These are phyloP conservation scores for Penicillium palitans DNA, from an alignment of 2,329 filamentous ascomycete genomes.

Conservation along the genomic window DNA sequence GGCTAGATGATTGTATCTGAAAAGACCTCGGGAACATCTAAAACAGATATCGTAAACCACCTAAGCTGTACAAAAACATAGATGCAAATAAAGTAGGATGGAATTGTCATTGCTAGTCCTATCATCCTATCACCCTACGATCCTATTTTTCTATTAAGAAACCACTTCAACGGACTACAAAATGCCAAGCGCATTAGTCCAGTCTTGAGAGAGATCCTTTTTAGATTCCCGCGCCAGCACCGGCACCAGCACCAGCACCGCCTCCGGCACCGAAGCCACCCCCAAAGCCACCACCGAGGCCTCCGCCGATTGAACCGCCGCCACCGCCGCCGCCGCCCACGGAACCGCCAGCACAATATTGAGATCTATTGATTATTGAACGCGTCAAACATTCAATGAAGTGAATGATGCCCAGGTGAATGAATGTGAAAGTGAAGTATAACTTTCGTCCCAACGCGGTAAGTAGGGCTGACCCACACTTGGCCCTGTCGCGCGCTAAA, in stretches of 20 bases:
- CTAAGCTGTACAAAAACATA: background rate
- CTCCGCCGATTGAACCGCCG: conserved; percentile 4
- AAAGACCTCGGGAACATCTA: too few relatives aligned
- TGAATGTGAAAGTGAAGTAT: background rate
- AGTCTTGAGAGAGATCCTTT: background rate
- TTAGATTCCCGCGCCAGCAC: background rate
- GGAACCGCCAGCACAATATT: background rate
- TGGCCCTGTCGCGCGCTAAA: conserved; percentile 26
- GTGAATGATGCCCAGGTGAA: background rate
- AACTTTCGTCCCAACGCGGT: conserved; percentile 21
- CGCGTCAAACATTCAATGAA: background rate
- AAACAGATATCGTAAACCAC: too few relatives aligned
- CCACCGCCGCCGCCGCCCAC: conserved; percentile 3
- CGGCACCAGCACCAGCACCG: background rate
- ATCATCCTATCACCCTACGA: background rate
- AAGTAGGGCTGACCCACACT: conserved; percentile 24
- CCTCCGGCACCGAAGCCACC: conserved; percentile 2
- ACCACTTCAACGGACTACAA: background rate
- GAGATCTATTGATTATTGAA: background rate
- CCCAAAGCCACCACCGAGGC: conserved; percentile 3
- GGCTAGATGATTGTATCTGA: too few relatives aligned
- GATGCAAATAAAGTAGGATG: background rate
- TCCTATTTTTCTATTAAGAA: too few relatives aligned
- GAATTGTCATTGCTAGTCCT: background rate
- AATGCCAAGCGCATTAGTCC: background rate